phyloP scores from a whole-genome alignment of 2,329 filamentous ascomycete genomes.

The Teratosphaeria destructans region DNA sequence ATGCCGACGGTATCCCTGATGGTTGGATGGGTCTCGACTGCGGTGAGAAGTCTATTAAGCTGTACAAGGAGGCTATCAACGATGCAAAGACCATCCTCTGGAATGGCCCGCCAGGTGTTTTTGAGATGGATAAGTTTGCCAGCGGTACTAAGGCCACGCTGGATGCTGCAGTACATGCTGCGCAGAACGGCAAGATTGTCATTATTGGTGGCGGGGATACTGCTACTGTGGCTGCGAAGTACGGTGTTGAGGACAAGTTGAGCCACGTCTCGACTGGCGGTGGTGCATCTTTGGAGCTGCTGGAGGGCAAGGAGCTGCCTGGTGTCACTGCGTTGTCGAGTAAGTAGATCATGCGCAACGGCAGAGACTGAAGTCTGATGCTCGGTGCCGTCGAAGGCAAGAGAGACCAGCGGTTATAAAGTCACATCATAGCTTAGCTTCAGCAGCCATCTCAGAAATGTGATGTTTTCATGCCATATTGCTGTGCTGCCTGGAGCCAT shows the following conservation, averaged over 20 bases:
- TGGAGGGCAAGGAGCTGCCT: slow-evolving; percentile 95
- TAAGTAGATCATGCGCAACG: slow-evolving; percentile 39
- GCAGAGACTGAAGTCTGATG: neutral
- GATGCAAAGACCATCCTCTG: slow-evolving; percentile 94
- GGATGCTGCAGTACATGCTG: slow-evolving; percentile 74
- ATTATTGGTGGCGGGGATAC: slow-evolving; percentile 99
- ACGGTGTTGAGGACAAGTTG: slow-evolving; percentile 88
- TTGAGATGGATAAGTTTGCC: slow-evolving; percentile 93
- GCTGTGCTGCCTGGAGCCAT: neutral
- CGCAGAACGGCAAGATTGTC: slow-evolving; percentile 79
- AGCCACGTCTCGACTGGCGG: slow-evolving; percentile 97
- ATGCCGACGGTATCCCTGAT: slow-evolving; percentile 82
- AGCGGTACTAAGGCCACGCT: slow-evolving; percentile 85
- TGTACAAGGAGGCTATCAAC: slow-evolving; percentile 78
- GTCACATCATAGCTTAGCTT: neutral
- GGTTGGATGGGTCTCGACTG: slow-evolving; percentile 98
- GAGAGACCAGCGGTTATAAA: neutral
- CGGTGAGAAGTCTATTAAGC: slow-evolving; percentile 75
- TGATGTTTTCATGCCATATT: neutral
- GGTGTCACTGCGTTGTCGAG: slow-evolving; percentile 84
- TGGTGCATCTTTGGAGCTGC: slow-evolving; percentile 86
- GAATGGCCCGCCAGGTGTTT: slow-evolving; percentile 96
- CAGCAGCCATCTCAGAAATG: neutral
- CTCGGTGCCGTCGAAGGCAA: neutral
- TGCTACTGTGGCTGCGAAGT: slow-evolving; percentile 95